Conservation (phyloP, 495 filamentous ascomycete genomes). For the Trichoderma gamsii region DNA sequence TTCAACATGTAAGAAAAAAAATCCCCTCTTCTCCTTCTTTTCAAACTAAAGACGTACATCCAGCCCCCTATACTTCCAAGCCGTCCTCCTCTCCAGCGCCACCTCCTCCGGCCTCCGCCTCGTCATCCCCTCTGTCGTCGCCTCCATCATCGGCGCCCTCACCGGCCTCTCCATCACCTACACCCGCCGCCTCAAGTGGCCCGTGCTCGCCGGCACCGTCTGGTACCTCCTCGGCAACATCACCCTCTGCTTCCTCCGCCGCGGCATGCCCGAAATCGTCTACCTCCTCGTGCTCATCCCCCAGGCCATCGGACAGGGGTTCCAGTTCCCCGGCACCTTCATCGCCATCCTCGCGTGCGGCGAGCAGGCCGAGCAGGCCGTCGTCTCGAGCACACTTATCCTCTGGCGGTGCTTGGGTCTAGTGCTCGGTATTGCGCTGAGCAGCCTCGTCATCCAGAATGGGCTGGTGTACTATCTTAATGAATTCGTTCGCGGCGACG, state of each 20-base stretch:
- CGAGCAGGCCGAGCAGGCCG: conserved; percentile 64
- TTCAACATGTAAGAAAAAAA: conserved; percentile 56
- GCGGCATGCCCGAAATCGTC: conserved; percentile 49
- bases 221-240: conserved; percentile 51
- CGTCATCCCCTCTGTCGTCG: conserved; percentile 51
- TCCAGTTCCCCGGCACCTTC: conserved; percentile 58
- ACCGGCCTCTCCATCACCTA: conserved; percentile 67
- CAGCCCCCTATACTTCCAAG: conserved; percentile 71
- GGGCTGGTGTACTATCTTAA: conserved; percentile 54
- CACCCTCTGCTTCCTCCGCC: conserved; percentile 42
- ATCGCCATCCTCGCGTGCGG: conserved; percentile 63
- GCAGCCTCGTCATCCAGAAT: conserved; percentile 73
- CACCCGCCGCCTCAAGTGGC: conserved; percentile 57
- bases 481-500: conserved; percentile 46
- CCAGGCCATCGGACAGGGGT: conserved; percentile 56
- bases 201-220: conserved; percentile 51
- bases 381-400: conserved; percentile 64
- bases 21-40: neutral
- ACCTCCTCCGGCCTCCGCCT: conserved; percentile 68
- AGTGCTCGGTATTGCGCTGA: conserved; percentile 64
- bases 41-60: neutral
- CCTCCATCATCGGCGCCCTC: conserved; percentile 53
- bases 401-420: conserved; percentile 62
- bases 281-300: conserved; percentile 61
- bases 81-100: conserved; percentile 64